phyloP scores from a whole-genome alignment of 441 rosid species.

The Omphalea diandra region DNA sequence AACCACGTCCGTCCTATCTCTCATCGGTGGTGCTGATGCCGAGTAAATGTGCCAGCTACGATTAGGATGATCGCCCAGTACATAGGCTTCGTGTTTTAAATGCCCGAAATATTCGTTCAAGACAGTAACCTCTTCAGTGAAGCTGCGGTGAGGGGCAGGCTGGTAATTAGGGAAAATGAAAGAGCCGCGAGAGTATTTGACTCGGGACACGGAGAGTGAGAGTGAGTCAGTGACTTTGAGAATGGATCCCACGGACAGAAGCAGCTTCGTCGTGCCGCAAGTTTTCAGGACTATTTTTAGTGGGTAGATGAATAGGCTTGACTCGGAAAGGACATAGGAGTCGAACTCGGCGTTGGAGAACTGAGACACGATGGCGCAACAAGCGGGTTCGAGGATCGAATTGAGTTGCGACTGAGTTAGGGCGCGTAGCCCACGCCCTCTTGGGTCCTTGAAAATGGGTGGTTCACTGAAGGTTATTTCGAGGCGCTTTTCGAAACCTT shows the following conservation, averaged over 20 bases:
- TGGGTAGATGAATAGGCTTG: conserved; percentile 77
- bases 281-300: conserved; percentile 79
- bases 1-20: conserved; percentile 17
- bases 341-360: conserved; percentile 57
- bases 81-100: conserved; percentile 49
- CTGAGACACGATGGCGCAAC: conserved; percentile 59
- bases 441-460: conserved; percentile 33
- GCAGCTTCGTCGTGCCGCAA: conserved; percentile 91
- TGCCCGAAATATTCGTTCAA: conserved; percentile 42
- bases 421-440: conserved; percentile 36
- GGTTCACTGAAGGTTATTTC: conserved; percentile 63
- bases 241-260: conserved; percentile 66
- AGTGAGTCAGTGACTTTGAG: conserved; percentile 47
- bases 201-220: conserved; percentile 45
- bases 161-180: conserved; percentile 75
- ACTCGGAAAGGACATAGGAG: conserved; percentile 75
- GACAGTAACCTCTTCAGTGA: conserved; percentile 60
- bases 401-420: conserved; percentile 38
- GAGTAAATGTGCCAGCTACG: conserved; percentile 80
- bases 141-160: conserved; percentile 77
- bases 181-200: conserved; percentile 71
- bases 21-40: background rate
- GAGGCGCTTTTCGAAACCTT: conserved; percentile 90
- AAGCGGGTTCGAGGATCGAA: conserved; percentile 40
- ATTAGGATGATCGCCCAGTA: conserved; percentile 53